Conservation (phyloP, 2,329 filamentous ascomycete genomes). For the Ceratocystis ficicola region DNA sequence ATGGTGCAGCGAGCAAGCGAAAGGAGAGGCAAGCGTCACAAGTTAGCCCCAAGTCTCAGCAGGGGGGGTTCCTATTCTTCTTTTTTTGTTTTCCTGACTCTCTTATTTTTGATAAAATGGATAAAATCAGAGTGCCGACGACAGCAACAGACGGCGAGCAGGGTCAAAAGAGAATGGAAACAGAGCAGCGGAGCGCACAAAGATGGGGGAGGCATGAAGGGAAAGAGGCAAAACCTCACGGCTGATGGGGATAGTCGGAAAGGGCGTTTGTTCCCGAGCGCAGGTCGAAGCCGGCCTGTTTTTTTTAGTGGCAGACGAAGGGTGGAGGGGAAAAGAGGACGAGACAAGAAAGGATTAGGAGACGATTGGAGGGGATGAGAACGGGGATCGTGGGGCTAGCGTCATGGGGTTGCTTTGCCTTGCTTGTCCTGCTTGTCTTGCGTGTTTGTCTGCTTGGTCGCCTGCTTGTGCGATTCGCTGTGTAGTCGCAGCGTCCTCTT, state of each 20-base stretch:
- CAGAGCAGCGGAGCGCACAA: not conserved
- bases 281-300: too few relatives aligned
- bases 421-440: too few relatives aligned
- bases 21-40: not conserved
- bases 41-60: constrained; percentile 5
- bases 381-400: not conserved
- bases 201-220: not conserved
- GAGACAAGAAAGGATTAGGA: not conserved
- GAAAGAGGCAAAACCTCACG: too few relatives aligned
- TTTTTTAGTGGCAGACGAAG: not conserved
- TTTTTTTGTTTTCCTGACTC: too few relatives aligned
- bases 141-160: not conserved
- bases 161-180: not conserved
- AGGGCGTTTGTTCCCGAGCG: too few relatives aligned
- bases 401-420: not conserved
- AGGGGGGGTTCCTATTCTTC: not conserved
- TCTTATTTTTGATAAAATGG: not conserved
- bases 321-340: not conserved
- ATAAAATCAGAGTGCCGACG: constrained; percentile 5
- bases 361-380: too few relatives aligned
- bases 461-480: too few relatives aligned
- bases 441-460: too few relatives aligned
- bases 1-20: too few relatives aligned
- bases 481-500: too few relatives aligned
- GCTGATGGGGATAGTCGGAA: too few relatives aligned